Evolutionary conservation across 805 yeast species (phyloP), one percentile per base, ranked within the genome.

Genomic region (Helenozyma baotianmanensis): DNA sequence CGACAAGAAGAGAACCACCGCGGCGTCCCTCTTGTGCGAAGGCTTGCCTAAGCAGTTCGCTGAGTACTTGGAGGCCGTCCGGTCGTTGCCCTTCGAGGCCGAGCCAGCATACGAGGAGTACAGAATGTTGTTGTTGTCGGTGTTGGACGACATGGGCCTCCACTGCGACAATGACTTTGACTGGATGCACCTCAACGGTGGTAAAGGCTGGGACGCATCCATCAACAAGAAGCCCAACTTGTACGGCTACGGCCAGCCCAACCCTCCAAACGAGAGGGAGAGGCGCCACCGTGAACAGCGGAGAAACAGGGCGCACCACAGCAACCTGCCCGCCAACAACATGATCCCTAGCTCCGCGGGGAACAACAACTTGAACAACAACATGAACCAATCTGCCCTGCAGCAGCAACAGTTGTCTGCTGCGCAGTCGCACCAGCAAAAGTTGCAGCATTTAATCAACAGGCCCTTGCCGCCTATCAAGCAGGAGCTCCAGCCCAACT

Each of bases 1-100:
- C 80, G 97, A 90, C 58, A 86, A 85, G 70, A 90, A 90, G 62
- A 78, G 89, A 78, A 78, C 94, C 30, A 86, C 95, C 6, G 82
- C 95, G 16, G 76, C 89, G 25, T 92, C 85, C 53, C 74, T 79
- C 10, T 73, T 90, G 50, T 89, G 96, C 43, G 78, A 86, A 30
- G 78, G 77, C 15, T 70, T 82, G 30, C 92, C 94, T 12, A 62
- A 66, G 39, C 86, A 81, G 53, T 82, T 84, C 60, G 85, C 82
- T 14, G 81, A 81, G 37, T 84, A 82, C 58, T 65, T 84, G 58
- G 74, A 71, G 34, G 72, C 78, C 45, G 89, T 81, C 24, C 66
- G 94, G 46, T 64, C 72, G 28, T 64, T 84, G 43, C 75, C 80
- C 33, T 84, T 84, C 54, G 92, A 84, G 42, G 86, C 84, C 45